Base-by-base conservation (phyloP, 2,329 filamentous ascomycete genomes). In the Diplodia intermedia region DNA sequence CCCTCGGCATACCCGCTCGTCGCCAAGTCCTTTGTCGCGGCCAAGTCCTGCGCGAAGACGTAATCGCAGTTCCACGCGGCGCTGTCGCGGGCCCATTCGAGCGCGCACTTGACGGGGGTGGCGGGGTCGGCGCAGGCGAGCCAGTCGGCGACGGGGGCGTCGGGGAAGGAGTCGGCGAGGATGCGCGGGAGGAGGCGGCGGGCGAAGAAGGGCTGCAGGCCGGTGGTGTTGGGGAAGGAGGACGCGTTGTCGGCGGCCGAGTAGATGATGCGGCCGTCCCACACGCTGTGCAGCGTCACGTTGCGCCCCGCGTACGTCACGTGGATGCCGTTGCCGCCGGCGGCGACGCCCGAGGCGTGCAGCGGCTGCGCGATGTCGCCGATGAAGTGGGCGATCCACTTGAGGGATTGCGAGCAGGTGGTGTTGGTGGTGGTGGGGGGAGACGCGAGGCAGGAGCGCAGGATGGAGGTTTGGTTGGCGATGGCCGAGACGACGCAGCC, bases 401-500 rank as follows among this genome's bases (percentile, higher is more conserved):
- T 80, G 40, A 81, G 70, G n/a, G 79, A 79, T 67, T 80, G 77
- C 1, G 77, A 78, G 69, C 79, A 80, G 14, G 76, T 77, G 67
- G 78, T 12, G 67, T 81, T 78, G 40, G 71, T 70, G 12, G 26
- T 5, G n/a, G 47, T 7, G 26, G 20, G 4, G 8, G 31, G 12
- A 8, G 15, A 70, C 31, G 71, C 57, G 50, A 81, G 73, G 54
- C 80, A 82, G 4, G 70, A 72, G 29, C 71, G 73, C 20, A 81
- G 71, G 69, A 81, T 81, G 2, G 71, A 69, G 3, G 78, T 81
- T 70, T 80, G 79, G 63, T 81, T 82, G 15, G 76, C 76, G 67
- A 82, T 81, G 14, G 79, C 79, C 18, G 76, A 78, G 18, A 82
- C 79, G 43, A 81, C 77, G 55, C 79, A 81, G 1, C 79, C 79